Percentiles rank a stretch among this genome's conserved stretches.
Conservation (phyloP, 2,329 filamentous ascomycete genomes). For the Trichophyton schoenleinii region DNA sequence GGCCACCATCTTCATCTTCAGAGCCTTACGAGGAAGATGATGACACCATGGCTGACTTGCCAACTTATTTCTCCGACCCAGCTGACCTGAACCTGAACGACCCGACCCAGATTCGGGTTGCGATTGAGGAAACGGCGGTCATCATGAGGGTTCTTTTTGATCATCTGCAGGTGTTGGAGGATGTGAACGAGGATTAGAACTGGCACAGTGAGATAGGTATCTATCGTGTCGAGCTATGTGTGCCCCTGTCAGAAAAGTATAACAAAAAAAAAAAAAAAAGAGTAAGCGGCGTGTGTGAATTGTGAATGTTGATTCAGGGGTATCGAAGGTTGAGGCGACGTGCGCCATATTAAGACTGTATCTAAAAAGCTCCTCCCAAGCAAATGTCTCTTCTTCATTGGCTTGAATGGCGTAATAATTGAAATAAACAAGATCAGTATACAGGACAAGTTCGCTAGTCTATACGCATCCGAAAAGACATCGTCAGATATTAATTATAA, state of each 20-base stretch:
- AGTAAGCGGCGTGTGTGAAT: too few relatives aligned
- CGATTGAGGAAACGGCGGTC: neutral
- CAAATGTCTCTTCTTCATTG: neutral
- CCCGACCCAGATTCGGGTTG: neutral
- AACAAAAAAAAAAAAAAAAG: neutral
- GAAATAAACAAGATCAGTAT: neutral
- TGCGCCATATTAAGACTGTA: neutral
- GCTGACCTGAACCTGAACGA: neutral
- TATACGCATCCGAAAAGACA: neutral
- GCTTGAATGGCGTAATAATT: neutral
- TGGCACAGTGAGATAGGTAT: neutral
- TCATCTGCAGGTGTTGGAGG: neutral
- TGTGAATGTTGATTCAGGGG: neutral
- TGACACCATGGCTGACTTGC: neutral
- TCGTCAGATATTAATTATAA: neutral
- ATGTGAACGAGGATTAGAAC: neutral
- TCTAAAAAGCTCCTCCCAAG: neutral
- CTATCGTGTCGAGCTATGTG: neutral
- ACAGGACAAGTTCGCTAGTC: neutral
- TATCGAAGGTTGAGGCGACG: neutral
- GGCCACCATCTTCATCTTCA: neutral
- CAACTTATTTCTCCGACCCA: neutral
- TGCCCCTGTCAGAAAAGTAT: neutral
- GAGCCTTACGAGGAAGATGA: neutral
- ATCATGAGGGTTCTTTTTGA: neutral